Conservation (phyloP, 2,329 filamentous ascomycete genomes). For the Chrysosporium keratinophilum region DNA sequence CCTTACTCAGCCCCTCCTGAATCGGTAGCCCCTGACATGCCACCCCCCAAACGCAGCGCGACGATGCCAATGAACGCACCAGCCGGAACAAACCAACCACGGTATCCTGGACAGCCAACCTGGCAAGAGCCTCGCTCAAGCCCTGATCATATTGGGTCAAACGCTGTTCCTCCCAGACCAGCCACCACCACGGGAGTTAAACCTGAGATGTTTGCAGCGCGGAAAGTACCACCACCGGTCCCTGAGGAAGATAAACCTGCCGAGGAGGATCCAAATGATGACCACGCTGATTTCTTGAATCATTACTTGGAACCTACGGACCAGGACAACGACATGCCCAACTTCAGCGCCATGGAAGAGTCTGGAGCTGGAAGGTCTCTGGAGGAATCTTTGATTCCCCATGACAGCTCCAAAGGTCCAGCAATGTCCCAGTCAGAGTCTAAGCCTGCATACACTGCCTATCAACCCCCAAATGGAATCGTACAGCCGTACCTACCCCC, state of each 20-base stretch:
- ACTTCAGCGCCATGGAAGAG: constrained; percentile 49
- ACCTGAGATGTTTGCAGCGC: constrained; percentile 9
- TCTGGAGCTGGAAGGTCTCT: constrained; percentile 23
- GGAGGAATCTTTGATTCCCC: constrained; percentile 26
- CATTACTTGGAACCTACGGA: constrained; percentile 44
- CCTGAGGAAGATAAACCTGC: constrained; percentile 7
- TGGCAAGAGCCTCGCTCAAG: constrained; percentile 26
- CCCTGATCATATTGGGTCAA: constrained; percentile 7
- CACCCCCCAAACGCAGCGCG: constrained; percentile 28
- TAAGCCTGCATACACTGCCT: constrained; percentile 28
- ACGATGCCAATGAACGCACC: constrained; percentile 27
- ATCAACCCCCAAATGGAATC: constrained; percentile 27
- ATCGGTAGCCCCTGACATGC: constrained; percentile 23
- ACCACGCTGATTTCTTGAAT: constrained; percentile 37
- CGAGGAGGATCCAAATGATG: constrained; percentile 11
- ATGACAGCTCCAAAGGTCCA: constrained; percentile 26
- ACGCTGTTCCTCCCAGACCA: constrained; percentile 20
- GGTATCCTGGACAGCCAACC: constrained; percentile 29
- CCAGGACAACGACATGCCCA: constrained; percentile 50
- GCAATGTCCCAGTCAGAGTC: constrained; percentile 11
- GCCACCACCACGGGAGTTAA: constrained; percentile 22
- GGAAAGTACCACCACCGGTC: constrained; percentile 7
- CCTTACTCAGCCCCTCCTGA: constrained; percentile 5
- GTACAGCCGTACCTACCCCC: constrained; percentile 36
- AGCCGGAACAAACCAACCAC: constrained; percentile 17